Evolutionary conservation across 2,329 filamentous ascomycete genomes (phyloP), one percentile per base, ranked within the genome.

Genomic region (Ambrosiella beaveri): DNA sequence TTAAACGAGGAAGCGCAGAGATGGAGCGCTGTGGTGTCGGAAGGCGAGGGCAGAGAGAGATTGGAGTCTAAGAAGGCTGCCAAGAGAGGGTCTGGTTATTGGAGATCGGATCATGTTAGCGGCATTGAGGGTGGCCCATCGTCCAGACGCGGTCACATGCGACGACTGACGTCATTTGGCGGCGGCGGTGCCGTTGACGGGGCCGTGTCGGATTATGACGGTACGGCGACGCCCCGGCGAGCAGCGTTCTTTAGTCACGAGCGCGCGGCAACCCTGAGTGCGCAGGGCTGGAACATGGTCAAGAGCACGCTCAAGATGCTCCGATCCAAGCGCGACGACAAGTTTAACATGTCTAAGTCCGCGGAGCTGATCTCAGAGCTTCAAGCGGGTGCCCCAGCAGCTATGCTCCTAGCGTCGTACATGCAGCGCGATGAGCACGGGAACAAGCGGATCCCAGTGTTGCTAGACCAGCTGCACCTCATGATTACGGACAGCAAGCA

Each of bases 351-450:
- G 66, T 84, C 86, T 66, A 98, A 97, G 69, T 97, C 91, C 8
- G 89, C 93, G 1, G 93, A 98, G 69, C 75, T 98, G 52, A 91
- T 98, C 80, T 93, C 93, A 1, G 93, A 98, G 70, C 74, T 98
- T 41, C 80, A 93, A 54, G 94, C 93, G 49, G 93, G 89, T 57
- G 88, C 90, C 1, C 93, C 93, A 2, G 93, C 93, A 27, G 93
- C 91, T 17, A 74, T 98, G 60, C 95, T 98, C 70, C 74, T 98
- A 56, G 93, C 93, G 7, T 96, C 90, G 66, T 96, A 97, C 87
- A 93, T 97, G 65, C 93, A 97, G 71, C 80, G 93, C 59, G 93
- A 98, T 65, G 93, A 98, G 70, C 88, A 96, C 65, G 89, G 91
- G 54, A 93, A 95, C 70, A 93, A 88, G 71, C 83, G 90, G 60